Evolutionary conservation across 768 basidiomycete genomes (phyloP).

Genomic region (Clavaria fumosa): DNA sequence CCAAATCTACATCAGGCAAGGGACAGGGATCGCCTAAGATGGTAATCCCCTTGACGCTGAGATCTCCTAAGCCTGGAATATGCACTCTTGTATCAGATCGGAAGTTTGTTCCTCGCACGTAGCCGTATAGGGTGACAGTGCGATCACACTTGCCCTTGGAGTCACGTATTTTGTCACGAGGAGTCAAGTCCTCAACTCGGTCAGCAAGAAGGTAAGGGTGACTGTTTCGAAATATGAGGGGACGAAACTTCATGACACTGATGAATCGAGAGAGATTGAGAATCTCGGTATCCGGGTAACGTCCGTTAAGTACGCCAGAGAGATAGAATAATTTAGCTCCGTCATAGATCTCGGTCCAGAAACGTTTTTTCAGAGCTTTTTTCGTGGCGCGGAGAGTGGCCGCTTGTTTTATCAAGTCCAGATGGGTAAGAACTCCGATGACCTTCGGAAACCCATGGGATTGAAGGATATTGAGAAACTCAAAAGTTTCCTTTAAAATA

Average conservation of each 20-base stretch:
- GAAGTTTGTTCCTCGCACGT: constrained; percentile 80
- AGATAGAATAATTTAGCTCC: constrained; percentile 98
- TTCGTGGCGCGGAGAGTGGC: constrained; percentile 78
- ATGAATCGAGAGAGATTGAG: constrained; percentile 94
- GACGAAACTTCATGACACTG: constrained; percentile 96
- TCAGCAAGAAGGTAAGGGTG: constrained; percentile 94
- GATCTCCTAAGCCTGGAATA: constrained; percentile 88
- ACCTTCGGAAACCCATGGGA: constrained; percentile 98
- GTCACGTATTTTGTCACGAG: constrained; percentile 64
- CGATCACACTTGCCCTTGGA: constrained; percentile 84
- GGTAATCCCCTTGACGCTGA: constrained; percentile 58
- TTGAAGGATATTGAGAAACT: constrained; percentile 94
- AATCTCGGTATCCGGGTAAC: constrained; percentile 94
- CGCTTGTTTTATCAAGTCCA: constrained; percentile 92
- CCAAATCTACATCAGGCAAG: constrained; percentile 77
- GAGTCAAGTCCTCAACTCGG: constrained; percentile 87
- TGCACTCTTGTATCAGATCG: constrained; percentile 69
- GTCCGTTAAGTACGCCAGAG: constrained; percentile 91
- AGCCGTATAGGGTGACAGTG: constrained; percentile 89
- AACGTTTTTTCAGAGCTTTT: constrained; percentile 90
- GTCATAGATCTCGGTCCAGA: constrained; percentile 99
- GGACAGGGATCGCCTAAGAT: constrained; percentile 91
- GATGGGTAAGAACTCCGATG: constrained; percentile 88
- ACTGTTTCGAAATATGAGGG: constrained; percentile 85
- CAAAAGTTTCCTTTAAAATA: constrained; percentile 80